Evolutionary conservation across 345 rosid genomes (phyloP).

Genomic region (Eucalyptus marginata): DNA sequence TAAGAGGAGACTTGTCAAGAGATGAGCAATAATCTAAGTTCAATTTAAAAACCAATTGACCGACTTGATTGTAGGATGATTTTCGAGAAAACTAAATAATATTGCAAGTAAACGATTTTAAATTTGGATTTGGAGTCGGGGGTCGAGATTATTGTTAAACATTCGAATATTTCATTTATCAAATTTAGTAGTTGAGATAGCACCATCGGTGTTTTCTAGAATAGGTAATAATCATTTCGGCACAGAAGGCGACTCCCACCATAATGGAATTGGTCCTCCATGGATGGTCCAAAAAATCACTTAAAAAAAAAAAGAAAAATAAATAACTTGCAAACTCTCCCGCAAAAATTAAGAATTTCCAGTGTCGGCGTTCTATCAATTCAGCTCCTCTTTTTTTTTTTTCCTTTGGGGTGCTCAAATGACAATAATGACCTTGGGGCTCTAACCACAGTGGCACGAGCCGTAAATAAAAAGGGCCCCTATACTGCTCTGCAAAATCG

Average conservation of each 20-base stretch:
- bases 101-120: too few species aligned
- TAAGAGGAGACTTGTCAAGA: neutral
- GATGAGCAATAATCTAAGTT: neutral
- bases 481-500: neutral
- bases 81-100: neutral
- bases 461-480: neutral
- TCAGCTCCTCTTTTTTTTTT: neutral
- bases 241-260: neutral
- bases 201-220: too few species aligned
- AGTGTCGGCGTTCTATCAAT: neutral
- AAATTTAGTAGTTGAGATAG: neutral
- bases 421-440: neutral
- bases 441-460: neutral
- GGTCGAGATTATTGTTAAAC: neutral
- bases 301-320: neutral
- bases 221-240: rapidly evolving
- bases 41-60: rapidly evolving
- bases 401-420: neutral
- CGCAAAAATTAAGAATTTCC: neutral
- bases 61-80: neutral
- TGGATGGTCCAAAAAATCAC: neutral
- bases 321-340: neutral
- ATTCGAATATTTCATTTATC: too few species aligned
- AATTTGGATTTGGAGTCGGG: rapidly evolving
- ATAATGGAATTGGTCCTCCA: neutral